These are phyloP conservation scores for Recurvomyces mirabilis DNA, from an alignment of 495 filamentous ascomycete genomes.

Conservation along the genomic window DNA sequence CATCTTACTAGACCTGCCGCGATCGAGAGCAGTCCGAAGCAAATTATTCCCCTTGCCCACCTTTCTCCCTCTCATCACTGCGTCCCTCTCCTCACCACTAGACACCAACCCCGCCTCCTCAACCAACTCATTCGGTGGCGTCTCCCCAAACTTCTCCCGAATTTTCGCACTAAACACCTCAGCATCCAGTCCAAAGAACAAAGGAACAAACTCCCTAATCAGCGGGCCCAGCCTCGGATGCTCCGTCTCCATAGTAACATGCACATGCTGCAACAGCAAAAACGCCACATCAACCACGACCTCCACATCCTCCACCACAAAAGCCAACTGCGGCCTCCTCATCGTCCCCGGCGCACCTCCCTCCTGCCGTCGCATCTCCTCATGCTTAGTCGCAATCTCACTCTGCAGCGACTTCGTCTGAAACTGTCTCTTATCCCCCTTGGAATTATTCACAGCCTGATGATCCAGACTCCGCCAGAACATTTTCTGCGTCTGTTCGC, in stretches of 20 bases:
- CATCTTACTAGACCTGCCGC: slow-evolving; percentile 52
- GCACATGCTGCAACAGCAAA: slow-evolving; percentile 64
- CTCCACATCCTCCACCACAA: slow-evolving; percentile 59
- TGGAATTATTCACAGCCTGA: slow-evolving; percentile 71
- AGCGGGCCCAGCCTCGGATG: slow-evolving; percentile 67
- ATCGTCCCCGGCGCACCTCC: slow-evolving; percentile 5
- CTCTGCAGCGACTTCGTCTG: slow-evolving; percentile 74
- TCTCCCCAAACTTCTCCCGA: slow-evolving; percentile 52
- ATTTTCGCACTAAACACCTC: slow-evolving; percentile 67
- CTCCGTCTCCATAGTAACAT: slow-evolving; percentile 51
- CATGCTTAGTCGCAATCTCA: slow-evolving; percentile 75
- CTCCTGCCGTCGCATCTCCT: slow-evolving; percentile 46
- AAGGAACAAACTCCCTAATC: slow-evolving; percentile 74
- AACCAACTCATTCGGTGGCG: slow-evolving; percentile 56
- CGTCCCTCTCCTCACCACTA: slow-evolving; percentile 36
- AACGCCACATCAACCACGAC: slow-evolving; percentile 73
- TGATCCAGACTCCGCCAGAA: slow-evolving; percentile 95
- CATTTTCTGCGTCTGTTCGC: slow-evolving; percentile 77
- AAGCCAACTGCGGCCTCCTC: slow-evolving; percentile 49
- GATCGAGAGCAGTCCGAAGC: slow-evolving; percentile 76
- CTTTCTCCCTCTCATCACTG: slow-evolving; percentile 38
- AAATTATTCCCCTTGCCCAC: slow-evolving; percentile 63
- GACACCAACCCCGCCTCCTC: slow-evolving; percentile 48
- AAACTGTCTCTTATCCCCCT: slow-evolving; percentile 73
- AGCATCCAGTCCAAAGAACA: slow-evolving; percentile 77